Percentiles rank a stretch among this genome's conserved stretches.
phyloP scores from a whole-genome alignment of 352 stramenopile genomes.

The Sclerospora graminicola region DNA sequence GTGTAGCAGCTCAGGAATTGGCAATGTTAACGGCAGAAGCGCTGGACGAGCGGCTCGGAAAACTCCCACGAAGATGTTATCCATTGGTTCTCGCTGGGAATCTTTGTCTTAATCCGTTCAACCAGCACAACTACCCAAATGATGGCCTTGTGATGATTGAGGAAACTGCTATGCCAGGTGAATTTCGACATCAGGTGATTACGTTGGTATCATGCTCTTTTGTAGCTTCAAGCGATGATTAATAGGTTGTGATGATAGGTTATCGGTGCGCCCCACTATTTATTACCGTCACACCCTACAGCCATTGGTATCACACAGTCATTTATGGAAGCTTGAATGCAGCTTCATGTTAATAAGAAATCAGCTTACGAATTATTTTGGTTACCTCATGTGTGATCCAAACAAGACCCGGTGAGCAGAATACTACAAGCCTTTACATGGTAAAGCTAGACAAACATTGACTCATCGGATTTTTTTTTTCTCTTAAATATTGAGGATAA shows the following conservation, averaged over 20 bases:
- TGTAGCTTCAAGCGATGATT: background rate
- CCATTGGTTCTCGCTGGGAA: slow-evolving; percentile 52
- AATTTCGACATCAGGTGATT: slow-evolving; percentile 54
- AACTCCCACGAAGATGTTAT: slow-evolving; percentile 49
- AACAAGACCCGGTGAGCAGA: no score
- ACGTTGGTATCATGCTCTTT: background rate
- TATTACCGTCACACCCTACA: slow-evolving; percentile 43
- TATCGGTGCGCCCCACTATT: slow-evolving; percentile 40
- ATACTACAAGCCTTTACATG: no score
- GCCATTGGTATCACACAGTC: slow-evolving; percentile 31
- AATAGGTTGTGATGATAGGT: slow-evolving; percentile 17
- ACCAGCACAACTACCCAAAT: slow-evolving; percentile 61
- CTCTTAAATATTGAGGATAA: no score
- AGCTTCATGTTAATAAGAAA: no score
- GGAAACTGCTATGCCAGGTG: slow-evolving; percentile 48
- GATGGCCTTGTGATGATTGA: slow-evolving; percentile 57
- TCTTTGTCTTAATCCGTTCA: slow-evolving; percentile 65
- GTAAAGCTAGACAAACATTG: no score
- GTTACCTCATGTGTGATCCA: no score
- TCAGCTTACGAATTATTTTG: no score
- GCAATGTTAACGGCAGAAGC: slow-evolving; percentile 23
- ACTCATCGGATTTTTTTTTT: no score
- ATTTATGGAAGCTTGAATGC: slow-evolving; percentile 33
- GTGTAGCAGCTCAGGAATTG: slow-evolving; percentile 49
- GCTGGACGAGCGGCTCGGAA: slow-evolving; percentile 48